Conservation (phyloP, 768 basidiomycete species). For the Leucocoprinus sp. region DNA sequence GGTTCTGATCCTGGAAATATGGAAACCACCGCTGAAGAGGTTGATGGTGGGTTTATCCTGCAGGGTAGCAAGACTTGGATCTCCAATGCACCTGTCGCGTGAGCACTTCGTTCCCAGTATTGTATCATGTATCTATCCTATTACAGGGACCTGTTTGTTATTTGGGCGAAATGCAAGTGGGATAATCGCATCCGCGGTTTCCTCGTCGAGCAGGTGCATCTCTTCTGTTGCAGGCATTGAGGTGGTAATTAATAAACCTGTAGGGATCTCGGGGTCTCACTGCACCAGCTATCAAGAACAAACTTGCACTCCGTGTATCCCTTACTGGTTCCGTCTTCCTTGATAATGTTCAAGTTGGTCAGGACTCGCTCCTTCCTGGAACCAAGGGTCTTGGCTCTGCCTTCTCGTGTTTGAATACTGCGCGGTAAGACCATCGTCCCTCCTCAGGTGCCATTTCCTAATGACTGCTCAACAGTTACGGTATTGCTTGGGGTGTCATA, state of each 20-base stretch:
- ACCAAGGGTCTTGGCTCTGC: conserved; percentile 74
- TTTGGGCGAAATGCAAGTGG: conserved; percentile 97
- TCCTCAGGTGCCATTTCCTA: conserved; percentile 5
- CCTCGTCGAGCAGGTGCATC: conserved; percentile 73
- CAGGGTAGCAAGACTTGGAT: conserved; percentile 98
- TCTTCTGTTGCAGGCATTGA: not conserved
- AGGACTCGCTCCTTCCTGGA: conserved; percentile 70
- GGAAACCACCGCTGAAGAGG: conserved; percentile 86
- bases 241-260: not conserved
- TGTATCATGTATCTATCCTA: conserved; percentile 9
- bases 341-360: conserved; percentile 76
- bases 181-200: conserved; percentile 87
- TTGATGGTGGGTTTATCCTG: conserved; percentile 76
- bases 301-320: conserved; percentile 82
- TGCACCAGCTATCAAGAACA: conserved; percentile 87
- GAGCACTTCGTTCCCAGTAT: conserved; percentile 21
- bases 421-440: conserved; percentile 37
- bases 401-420: conserved; percentile 90
- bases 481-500: conserved; percentile 94
- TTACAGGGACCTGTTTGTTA: conserved; percentile 73
- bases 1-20: conserved; percentile 98
- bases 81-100: conserved; percentile 88
- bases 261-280: conserved; percentile 78
- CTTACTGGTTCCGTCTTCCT: conserved; percentile 85
- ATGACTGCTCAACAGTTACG: conserved; percentile 38